Conservation (phyloP, 2,329 filamentous ascomycete genomes). For the Clarireedia hainanense region DNA sequence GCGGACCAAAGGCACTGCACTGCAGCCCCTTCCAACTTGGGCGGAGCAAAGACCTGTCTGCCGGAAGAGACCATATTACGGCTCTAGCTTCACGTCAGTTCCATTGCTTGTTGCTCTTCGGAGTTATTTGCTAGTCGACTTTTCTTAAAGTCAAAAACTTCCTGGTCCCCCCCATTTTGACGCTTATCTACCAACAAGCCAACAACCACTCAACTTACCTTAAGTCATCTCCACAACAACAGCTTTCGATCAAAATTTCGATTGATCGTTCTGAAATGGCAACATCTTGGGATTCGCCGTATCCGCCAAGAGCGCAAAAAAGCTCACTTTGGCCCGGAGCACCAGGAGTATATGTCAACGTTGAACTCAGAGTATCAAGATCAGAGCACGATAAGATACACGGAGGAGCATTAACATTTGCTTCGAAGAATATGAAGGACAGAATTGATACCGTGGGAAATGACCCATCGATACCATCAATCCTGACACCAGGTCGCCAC, state of each 20-base stretch:
- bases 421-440: constrained; percentile 23
- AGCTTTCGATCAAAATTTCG: background rate
- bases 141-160: constrained; percentile 1
- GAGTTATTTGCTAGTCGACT: background rate
- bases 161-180: background rate
- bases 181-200: background rate
- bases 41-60: background rate
- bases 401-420: constrained; percentile 21
- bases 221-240: background rate
- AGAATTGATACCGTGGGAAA: constrained; percentile 2
- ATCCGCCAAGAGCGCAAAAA: constrained; percentile 6
- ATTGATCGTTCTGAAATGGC: constrained; percentile 1
- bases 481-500: background rate
- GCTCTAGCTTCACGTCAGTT: constrained; percentile 1
- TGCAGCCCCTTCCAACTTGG: constrained; percentile 5
- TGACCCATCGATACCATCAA: constrained; percentile 5
- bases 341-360: constrained; percentile 24
- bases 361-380: constrained; percentile 26
- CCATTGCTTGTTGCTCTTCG: background rate
- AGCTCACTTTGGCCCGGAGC: background rate
- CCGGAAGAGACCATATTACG: background rate
- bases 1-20: constrained; percentile 4
- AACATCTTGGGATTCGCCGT: constrained; percentile 1
- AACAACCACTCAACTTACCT: background rate
- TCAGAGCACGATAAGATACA: constrained; percentile 18